phyloP scores from a whole-genome alignment of 805 yeast species.

The Blastobotrys mokoenaii region DNA sequence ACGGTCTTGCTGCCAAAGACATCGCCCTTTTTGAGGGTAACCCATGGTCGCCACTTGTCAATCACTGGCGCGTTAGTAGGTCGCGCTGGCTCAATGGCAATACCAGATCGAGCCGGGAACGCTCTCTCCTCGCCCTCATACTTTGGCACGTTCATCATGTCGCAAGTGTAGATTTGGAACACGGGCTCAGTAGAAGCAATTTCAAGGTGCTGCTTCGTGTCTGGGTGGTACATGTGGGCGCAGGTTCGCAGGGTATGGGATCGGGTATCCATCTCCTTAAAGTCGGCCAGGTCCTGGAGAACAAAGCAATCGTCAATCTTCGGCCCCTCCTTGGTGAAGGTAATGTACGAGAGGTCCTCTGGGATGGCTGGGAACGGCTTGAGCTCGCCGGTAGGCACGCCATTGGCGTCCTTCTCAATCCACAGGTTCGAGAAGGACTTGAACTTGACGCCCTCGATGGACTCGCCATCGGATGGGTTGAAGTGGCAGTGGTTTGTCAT shows the following conservation, averaged over 20 bases:
- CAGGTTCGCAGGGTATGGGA: constrained; percentile 29
- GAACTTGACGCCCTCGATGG: constrained; percentile 33
- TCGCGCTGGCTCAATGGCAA: constrained; percentile 57
- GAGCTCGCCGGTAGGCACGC: constrained; percentile 41
- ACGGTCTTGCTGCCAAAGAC: constrained; percentile 42
- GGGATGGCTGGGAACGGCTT: constrained; percentile 19
- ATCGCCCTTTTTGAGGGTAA: constrained; percentile 40
- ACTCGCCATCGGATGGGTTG: constrained; percentile 32
- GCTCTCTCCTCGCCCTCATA: constrained; percentile 22
- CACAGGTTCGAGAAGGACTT: constrained; percentile 32
- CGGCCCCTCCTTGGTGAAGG: constrained; percentile 27
- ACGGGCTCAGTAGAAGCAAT: constrained; percentile 56
- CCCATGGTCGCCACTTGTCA: constrained; percentile 41
- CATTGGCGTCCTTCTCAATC: constrained; percentile 35
- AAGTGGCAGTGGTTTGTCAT: constrained; percentile 60
- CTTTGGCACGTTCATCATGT: constrained; percentile 34
- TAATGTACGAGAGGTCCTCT: constrained; percentile 15
- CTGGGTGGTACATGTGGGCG: constrained; percentile 39
- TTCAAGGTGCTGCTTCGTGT: constrained; percentile 34
- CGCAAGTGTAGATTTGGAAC: constrained; percentile 60
- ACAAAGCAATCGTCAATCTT: constrained; percentile 44
- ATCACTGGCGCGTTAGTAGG: constrained; percentile 46
- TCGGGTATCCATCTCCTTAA: constrained; percentile 40
- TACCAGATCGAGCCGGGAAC: constrained; percentile 36
- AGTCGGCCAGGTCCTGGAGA: constrained; percentile 16